These are phyloP conservation scores for Flaveria brownii DNA, from an alignment of 129 eudicot genomes.

Conservation along the genomic window DNA sequence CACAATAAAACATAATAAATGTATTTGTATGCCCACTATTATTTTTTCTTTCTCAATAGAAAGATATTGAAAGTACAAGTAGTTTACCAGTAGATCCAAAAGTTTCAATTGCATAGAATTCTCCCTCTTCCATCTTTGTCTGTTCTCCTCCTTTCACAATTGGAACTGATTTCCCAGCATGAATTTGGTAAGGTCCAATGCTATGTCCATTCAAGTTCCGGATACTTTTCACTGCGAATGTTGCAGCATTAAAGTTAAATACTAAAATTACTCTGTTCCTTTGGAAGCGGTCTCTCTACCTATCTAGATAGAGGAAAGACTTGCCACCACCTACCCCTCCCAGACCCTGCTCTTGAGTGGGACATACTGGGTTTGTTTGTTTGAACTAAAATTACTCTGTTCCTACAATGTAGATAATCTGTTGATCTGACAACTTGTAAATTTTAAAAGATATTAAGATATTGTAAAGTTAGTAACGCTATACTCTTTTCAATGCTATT, in stretches of 20 bases:
- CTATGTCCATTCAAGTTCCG: conserved; percentile 98
- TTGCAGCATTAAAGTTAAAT: conserved; percentile 25
- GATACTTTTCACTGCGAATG: conserved; percentile 84
- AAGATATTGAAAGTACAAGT: background rate
- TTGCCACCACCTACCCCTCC: too few species aligned
- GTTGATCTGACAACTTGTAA: background rate
- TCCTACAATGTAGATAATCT: background rate
- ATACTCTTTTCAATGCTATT: conserved; percentile 15
- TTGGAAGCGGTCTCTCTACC: too few species aligned
- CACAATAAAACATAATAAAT: conserved; percentile 1
- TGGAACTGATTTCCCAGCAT: conserved; percentile 99
- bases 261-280: background rate
- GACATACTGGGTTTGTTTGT: too few species aligned
- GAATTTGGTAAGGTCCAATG: conserved; percentile 92
- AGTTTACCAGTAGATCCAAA: conserved; percentile 91
- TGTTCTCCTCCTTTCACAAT: conserved; percentile 99
- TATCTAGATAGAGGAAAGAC: too few species aligned
- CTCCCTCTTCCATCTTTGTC: conserved; percentile 99
- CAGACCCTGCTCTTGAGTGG: too few species aligned
- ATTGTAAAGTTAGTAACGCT: background rate
- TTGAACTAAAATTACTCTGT: background rate
- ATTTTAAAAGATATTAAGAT: background rate
- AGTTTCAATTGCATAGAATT: conserved; percentile 97
- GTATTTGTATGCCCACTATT: background rate
- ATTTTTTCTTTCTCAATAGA: background rate